Evolutionary conservation across 306 rosid genomes (phyloP).

Genomic region (Lathyrus tuberosus): DNA sequence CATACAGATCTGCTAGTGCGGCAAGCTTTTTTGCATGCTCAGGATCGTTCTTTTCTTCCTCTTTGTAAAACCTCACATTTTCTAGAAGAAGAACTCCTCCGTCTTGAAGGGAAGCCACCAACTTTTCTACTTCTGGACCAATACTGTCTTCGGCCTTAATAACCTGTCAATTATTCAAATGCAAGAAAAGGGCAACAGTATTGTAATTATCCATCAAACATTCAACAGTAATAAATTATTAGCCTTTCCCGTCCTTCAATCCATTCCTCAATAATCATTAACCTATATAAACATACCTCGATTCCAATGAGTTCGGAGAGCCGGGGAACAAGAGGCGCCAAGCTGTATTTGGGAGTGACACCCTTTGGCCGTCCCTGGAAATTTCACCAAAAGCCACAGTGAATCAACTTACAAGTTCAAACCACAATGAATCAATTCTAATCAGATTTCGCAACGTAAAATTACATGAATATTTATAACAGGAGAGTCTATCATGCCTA

Average conservation of each 20-base stretch:
- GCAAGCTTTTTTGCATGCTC: slow-evolving; percentile 97
- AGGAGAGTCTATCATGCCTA: neutral
- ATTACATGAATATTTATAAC: slow-evolving; percentile 3
- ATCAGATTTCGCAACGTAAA: neutral
- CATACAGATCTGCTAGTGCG: slow-evolving; percentile 85
- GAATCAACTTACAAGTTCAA: slow-evolving; percentile 38
- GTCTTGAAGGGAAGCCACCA: slow-evolving; percentile 82
- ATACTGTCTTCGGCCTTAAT: slow-evolving; percentile 90
- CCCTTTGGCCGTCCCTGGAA: slow-evolving; percentile 99
- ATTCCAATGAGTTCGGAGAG: slow-evolving; percentile 92
- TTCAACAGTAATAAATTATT: neutral
- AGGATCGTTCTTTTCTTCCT: slow-evolving; percentile 97
- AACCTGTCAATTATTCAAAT: slow-evolving; percentile 55
- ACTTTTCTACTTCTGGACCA: slow-evolving; percentile 91
- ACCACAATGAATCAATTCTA: slow-evolving; percentile 30
- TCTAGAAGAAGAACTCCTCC: slow-evolving; percentile 96
- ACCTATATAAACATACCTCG: slow-evolving; percentile 51
- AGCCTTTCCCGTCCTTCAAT: neutral
- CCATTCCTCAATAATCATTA: neutral
- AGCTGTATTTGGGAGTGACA: slow-evolving; percentile 91
- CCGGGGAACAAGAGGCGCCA: slow-evolving; percentile 96
- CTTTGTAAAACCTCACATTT: slow-evolving; percentile 97
- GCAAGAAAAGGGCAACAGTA: slow-evolving; percentile 17
- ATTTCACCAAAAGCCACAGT: slow-evolving; percentile 35
- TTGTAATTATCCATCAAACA: slow-evolving; percentile 28